These are phyloP conservation scores for Phyllosticta paracitricarpa DNA, from an alignment of 2,329 filamentous ascomycete species.

Conservation along the genomic window DNA sequence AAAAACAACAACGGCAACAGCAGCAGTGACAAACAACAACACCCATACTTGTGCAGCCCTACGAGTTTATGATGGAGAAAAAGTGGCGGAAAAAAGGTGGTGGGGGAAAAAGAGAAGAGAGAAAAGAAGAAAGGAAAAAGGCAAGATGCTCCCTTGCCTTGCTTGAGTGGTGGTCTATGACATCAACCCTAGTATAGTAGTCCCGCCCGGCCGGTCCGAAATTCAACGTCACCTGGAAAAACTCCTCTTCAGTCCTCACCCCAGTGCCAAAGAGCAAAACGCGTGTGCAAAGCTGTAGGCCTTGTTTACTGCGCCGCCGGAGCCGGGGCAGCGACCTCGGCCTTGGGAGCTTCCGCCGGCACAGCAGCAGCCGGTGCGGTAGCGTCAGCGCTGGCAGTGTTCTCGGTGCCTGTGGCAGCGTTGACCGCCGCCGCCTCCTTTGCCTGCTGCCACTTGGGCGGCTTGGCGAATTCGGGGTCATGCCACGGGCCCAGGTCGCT, in stretches of 20 bases:
- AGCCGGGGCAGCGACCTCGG: not conserved
- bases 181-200: not conserved
- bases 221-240: not conserved
- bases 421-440: constrained; percentile 15
- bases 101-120: not conserved
- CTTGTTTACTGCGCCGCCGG: not conserved
- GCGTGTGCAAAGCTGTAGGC: not conserved
- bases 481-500: constrained; percentile 90
- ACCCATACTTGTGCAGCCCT: not conserved
- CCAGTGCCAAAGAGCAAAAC: not conserved
- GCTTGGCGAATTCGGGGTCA: constrained; percentile 56
- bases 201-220: not conserved
- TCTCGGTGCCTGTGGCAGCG: not conserved
- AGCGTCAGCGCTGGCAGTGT: not conserved
- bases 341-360: not conserved
- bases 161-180: not conserved
- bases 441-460: constrained; percentile 39
- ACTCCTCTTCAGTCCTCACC: not conserved
- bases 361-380: not conserved
- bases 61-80: not conserved
- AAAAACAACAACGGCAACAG: too few relatives aligned
- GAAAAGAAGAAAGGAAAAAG: not conserved
- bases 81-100: not conserved
- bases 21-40: not conserved
- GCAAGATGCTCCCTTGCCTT: not conserved